Evolutionary conservation across 495 filamentous ascomycete species (phyloP).

Genomic region (Tirmania nivea): DNA sequence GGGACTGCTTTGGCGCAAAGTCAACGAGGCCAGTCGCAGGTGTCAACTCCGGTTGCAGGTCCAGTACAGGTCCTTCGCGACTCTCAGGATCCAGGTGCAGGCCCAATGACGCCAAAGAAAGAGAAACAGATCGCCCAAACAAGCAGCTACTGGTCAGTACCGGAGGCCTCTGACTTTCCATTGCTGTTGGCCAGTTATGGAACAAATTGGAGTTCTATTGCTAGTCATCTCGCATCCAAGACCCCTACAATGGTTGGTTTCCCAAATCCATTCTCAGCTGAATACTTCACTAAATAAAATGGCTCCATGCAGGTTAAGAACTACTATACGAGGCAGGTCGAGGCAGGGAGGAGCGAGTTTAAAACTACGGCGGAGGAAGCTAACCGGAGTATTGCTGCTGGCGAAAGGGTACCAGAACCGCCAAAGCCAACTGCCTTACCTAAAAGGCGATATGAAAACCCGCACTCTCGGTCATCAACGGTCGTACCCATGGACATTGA

Average conservation of each 20-base stretch:
- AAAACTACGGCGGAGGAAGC: constrained; percentile 41
- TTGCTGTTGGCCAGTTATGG: constrained; percentile 60
- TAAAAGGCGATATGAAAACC: constrained; percentile 16
- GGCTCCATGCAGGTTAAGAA: constrained; percentile 54
- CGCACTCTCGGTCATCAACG: not conserved
- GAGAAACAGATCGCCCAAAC: constrained; percentile 27
- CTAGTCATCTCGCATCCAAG: constrained; percentile 71
- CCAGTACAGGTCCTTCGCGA: not conserved
- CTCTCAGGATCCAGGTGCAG: not conserved
- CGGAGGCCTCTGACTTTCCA: constrained; percentile 67
- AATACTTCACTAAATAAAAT: not conserved
- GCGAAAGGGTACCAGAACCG: constrained; percentile 12
- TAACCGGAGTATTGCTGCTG: constrained; percentile 35
- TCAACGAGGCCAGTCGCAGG: not conserved
- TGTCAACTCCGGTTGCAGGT: not conserved
- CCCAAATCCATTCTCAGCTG: constrained; percentile 1
- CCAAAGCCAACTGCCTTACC: constrained; percentile 16
- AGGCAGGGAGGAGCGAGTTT: constrained; percentile 44
- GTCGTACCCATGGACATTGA: constrained; percentile 4
- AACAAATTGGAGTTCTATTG: constrained; percentile 69
- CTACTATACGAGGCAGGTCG: constrained; percentile 59
- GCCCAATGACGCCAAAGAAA: constrained; percentile 9
- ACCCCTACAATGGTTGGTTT: constrained; percentile 71
- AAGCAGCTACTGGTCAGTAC: constrained; percentile 95
- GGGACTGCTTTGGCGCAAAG: not conserved